Evolutionary conservation across 768 basidiomycete genomes (phyloP), one percentile per base, ranked within the genome.

Genomic region (Exidia glandulosa): DNA sequence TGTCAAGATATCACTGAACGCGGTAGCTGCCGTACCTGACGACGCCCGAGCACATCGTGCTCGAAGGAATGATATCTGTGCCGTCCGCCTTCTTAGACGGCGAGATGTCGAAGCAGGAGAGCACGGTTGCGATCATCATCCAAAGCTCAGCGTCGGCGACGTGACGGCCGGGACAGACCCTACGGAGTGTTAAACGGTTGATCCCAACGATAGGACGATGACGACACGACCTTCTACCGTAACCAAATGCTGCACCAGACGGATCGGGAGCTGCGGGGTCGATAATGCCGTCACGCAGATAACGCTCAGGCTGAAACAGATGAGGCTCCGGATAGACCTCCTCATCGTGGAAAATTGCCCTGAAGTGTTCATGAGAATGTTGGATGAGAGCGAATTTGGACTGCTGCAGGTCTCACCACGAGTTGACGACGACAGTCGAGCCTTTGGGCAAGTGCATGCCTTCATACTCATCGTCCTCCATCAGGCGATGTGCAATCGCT

Each of bases 101-200:
- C 0, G 54, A 16, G 19, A 68, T 60, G 54, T 66, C 58, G 58
- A 67, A 65, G 5, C 60, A 57, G 19, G 63, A 61, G 31, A 68
- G 57, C 2, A 63, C 52, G 14, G 59, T 60, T 1, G 63, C 62
- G 19, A 65, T 45, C 1, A 32, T 30, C 5, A 67, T 57, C 56
- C 60, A 68, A 2, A 68, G 32, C 23, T 23, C 32, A 2, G 58
- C 52, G 10, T 60, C 50, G 2, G 64, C 66, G 54, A 63, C 56
- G 57, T 61, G 23, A 23, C 61, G 55, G 5, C 66, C 66, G 0
- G 66, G 63, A 32, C 66, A 65, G 2, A 64, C 54, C n/a, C 66
- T 65, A 29, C 41, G 10, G 16, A 45, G 16, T 19, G 41, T 12
- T 19, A 45, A 19, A 45, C 36, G n/a, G n/a, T n/a, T n/a, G n/a